Percentiles rank a stretch among this genome's conserved stretches.
Conservation (phyloP, 2,329 filamentous ascomycete species). For the Sclerotiophoma versabilis region DNA sequence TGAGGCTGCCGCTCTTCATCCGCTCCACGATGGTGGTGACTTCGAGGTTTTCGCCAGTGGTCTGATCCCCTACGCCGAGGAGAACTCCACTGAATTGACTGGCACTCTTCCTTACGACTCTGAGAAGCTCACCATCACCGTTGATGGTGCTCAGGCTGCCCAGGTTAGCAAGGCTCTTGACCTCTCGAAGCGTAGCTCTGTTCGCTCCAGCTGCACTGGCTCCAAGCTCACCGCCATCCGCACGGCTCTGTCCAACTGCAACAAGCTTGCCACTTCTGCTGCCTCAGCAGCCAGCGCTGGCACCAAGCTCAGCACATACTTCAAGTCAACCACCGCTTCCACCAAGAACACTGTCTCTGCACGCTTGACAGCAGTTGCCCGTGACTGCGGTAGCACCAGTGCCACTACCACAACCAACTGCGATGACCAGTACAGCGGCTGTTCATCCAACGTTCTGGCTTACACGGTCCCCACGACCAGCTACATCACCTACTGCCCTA, state of each 20-base stretch:
- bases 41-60: constrained; percentile 66
- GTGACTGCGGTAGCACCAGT: constrained; percentile 62
- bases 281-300: constrained; percentile 56
- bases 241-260: constrained; percentile 63
- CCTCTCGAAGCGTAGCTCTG: constrained; percentile 59
- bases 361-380: constrained; percentile 54
- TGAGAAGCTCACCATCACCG: constrained; percentile 64
- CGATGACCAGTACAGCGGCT: constrained; percentile 63
- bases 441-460: constrained; percentile 59
- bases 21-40: constrained; percentile 59
- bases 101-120: constrained; percentile 65
- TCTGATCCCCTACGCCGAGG: constrained; percentile 42
- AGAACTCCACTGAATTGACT: constrained; percentile 61
- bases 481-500: constrained; percentile 67
- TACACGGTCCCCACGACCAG: constrained; percentile 65
- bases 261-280: constrained; percentile 61
- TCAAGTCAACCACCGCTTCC: constrained; percentile 63
- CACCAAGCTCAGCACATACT: constrained; percentile 66
- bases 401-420: constrained; percentile 65
- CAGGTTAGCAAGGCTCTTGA: constrained; percentile 52
- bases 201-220: constrained; percentile 64
- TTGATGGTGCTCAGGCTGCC: constrained; percentile 65
- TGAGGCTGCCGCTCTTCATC: constrained; percentile 64
- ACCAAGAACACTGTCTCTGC: constrained; percentile 49
- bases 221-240: constrained; percentile 54